Base-by-base conservation (phyloP, 169 alveolate genomes). In the Plasmodium berghei region DNA sequence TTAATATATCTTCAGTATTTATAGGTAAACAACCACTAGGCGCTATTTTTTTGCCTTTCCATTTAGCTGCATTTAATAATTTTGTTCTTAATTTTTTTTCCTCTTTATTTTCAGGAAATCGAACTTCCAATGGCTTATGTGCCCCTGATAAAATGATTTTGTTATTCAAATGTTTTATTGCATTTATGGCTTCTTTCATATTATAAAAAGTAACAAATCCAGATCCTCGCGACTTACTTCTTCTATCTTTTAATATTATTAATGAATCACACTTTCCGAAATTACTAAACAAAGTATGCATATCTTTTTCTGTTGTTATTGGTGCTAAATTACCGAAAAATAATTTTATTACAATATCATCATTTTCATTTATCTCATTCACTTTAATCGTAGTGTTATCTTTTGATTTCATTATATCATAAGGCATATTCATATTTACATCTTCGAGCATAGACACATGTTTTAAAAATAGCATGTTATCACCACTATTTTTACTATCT, bases 141-240 rank as follows among this genome's bases (percentile, higher is more conserved):
- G 91, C 91, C 12, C 91, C 91, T 16, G 91, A 72, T 55, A 86
- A 70, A 20, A 72, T 86, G 10, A 86, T 86, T 72, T 86, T 86
- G 61, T 86, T 86, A 86, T 86, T 86, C 48, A 86, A 70, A 72
- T 45, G 34, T 61, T 86, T 86, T 5, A 86, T 86, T 9, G 91
- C 91, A 63, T 86, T 86, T 34, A 86, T 59, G 24, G 91, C 91
- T 45, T 86, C 91, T 5, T 86, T 34, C 69, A 59, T 58, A 28
- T 86, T 72, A 42, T 86, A 86, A 86, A 86, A 86, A 49, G 91
- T 86, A 72, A 86, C 91, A 72, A 86, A 86, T 58, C 91, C 91
- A 6, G 91, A 86, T 5, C 91, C 91, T 52, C 91, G 58, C 16
- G 91, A 86, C 24, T 86, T 86, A 64, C 87, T 70, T 73, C 87